phyloP scores from a whole-genome alignment of 2,329 filamentous ascomycete genomes.

The Botrytis pseudocinerea region DNA sequence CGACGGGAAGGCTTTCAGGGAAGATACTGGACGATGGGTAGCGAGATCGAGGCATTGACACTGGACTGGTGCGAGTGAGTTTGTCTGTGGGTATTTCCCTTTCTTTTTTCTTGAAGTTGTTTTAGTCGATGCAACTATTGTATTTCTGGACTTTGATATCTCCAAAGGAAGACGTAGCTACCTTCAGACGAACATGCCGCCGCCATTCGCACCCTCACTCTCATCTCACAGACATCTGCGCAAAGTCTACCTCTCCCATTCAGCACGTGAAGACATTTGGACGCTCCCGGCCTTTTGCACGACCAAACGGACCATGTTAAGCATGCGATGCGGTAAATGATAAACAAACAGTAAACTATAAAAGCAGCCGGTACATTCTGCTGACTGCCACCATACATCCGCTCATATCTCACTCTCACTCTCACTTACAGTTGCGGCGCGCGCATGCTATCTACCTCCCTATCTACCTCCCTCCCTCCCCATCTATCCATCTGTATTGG shows the following conservation, averaged over 20 bases:
- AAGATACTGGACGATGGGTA: not conserved
- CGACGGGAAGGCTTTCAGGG: constrained; percentile 12
- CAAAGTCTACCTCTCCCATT: not conserved
- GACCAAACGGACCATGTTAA: not conserved
- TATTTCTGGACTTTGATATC: no score
- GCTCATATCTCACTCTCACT: not conserved
- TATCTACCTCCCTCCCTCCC: not conserved
- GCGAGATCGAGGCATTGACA: not conserved
- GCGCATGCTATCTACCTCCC: not conserved
- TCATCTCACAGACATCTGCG: not conserved
- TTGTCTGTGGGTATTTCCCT: not conserved
- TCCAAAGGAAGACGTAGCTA: no score
- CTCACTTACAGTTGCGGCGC: not conserved
- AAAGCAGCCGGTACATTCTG: not conserved
- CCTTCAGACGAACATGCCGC: not conserved
- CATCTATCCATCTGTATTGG: not conserved
- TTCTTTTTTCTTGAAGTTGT: not conserved
- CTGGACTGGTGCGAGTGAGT: not conserved
- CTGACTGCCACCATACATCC: not conserved
- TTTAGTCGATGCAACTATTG: not conserved
- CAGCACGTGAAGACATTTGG: not conserved
- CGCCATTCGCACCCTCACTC: no score
- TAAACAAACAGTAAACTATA: not conserved
- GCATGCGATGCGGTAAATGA: not conserved
- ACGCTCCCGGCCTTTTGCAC: not conserved